Evolutionary conservation across 305 asterid species (phyloP).

Genomic region (Rubia balearica): DNA sequence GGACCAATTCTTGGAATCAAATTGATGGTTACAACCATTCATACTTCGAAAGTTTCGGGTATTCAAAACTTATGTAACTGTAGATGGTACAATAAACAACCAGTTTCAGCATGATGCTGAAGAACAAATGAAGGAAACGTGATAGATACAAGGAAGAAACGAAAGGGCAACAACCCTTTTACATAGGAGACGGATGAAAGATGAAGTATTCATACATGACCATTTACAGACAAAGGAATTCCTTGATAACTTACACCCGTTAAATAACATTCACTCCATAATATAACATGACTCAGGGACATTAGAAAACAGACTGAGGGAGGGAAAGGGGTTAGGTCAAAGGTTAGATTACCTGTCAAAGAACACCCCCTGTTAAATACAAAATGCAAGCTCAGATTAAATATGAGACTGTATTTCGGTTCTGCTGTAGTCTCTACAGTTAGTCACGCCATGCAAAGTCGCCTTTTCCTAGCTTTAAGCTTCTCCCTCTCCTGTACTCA

Average conservation of each 20-base stretch:
- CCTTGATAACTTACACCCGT: slow-evolving; percentile 12
- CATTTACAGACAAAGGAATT: slow-evolving; percentile 21
- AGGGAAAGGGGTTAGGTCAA: slow-evolving; percentile 25
- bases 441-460: slow-evolving; percentile 33
- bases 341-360: slow-evolving; percentile 28
- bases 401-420: slow-evolving; percentile 14
- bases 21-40: neutral
- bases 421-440: slow-evolving; percentile 11
- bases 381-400: slow-evolving; percentile 27
- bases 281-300: slow-evolving; percentile 13
- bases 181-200: neutral
- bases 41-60: neutral
- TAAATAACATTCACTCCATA: slow-evolving; percentile 18
- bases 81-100: neutral
- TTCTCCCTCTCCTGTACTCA: slow-evolving; percentile 78
- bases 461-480: slow-evolving; percentile 68
- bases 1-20: neutral
- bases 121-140: neutral
- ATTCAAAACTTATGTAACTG: too few relatives aligned
- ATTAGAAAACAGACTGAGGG: slow-evolving; percentile 19
- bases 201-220: slow-evolving; percentile 13
- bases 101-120: neutral
- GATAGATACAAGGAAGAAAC: neutral
- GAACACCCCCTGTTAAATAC: slow-evolving; percentile 25
- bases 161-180: slow-evolving; percentile 3